Evolutionary conservation across 768 basidiomycete species (phyloP), one percentile per base, ranked within the genome.

Genomic region (Suillus subaureus): DNA sequence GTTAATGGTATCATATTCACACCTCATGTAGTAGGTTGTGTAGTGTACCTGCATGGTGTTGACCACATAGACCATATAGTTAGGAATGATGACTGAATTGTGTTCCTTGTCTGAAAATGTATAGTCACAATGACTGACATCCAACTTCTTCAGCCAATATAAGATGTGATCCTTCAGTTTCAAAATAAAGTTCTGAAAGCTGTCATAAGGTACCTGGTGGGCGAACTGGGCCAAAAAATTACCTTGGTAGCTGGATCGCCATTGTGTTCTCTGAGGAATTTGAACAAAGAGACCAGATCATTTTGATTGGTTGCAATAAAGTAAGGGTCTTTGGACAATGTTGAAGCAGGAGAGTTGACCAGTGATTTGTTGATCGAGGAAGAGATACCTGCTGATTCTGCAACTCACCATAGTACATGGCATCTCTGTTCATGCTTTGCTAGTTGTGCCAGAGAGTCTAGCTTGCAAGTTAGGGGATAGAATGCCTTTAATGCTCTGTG

Each of bases 401-500:
- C 42, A 6, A 43, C 42, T 4, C 18, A 6, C 8, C 3, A 18
- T 21, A 43, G 42, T 9, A 43, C 18, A 9, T 8, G 18, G 18
- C 11, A 6, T 0, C 18, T 7, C 7, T 4, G 21, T 21, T 47
- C n/a, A 9, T 47, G 45, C n/a, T n/a, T 47, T 1, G 45, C n/a
- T 8, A 47, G 45, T 6, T 47, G 45, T 12, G n/a, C 5, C 7
- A n/a, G 9, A 11, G 8, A n/a, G 11, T 47, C 45, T 4, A 47
- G 1, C 4, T 47, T 47, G 45, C 8, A n/a, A 11, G 45, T 47
- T 1, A n/a, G 51, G 1, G 63, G 62, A 61, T 82, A 84, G 21
- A 77, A 64, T 0, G 67, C 69, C 66, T 85, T 84, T 23, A 78
- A 66, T 0, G 51, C 65, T 0, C 72, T 64, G 61, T 84, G 81